A percentile compares a stretch with the other conserved stretches of the same genome.
Evolutionary conservation across 352 stramenopile species (phyloP).

Genomic region (Globisporangium perplexum): DNA sequence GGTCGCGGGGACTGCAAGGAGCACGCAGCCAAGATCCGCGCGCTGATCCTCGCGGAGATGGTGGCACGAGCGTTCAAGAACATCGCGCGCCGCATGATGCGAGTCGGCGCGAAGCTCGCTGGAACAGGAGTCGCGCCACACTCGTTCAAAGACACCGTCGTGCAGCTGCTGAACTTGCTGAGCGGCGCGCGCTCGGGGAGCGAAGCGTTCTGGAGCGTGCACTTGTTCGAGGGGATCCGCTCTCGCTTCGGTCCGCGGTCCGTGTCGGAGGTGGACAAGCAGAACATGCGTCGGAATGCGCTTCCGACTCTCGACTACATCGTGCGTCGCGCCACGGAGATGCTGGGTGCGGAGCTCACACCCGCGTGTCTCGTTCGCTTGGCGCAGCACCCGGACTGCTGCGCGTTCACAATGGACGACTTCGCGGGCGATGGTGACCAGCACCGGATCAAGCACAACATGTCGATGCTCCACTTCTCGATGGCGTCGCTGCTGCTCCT

Average conservation of each 20-base stretch:
- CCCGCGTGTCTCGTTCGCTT: slow-evolving; percentile 35
- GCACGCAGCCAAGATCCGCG: slow-evolving; percentile 47
- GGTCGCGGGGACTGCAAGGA: slow-evolving; percentile 57
- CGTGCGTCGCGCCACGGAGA: slow-evolving; percentile 36
- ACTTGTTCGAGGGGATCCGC: slow-evolving; percentile 73
- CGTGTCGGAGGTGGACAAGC: slow-evolving; percentile 70
- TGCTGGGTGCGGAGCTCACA: slow-evolving; percentile 56
- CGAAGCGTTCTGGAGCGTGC: slow-evolving; percentile 62
- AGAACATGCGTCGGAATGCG: slow-evolving; percentile 61
- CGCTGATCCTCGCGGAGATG: slow-evolving; percentile 82
- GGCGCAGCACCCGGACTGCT: slow-evolving; percentile 44
- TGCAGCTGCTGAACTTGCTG: slow-evolving; percentile 64
- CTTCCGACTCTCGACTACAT: slow-evolving; percentile 47
- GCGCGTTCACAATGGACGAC: slow-evolving; percentile 78
- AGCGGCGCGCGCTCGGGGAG: slow-evolving; percentile 51
- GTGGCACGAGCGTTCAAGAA: slow-evolving; percentile 86
- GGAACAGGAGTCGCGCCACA: slow-evolving; percentile 36
- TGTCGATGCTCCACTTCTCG: slow-evolving; percentile 83
- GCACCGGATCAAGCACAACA: slow-evolving; percentile 79
- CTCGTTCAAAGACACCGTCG: slow-evolving; percentile 40
- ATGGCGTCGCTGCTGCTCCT: slow-evolving; percentile 81
- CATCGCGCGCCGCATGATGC: slow-evolving; percentile 71
- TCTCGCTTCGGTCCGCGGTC: slow-evolving; percentile 59
- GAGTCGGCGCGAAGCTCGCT: slow-evolving; percentile 23
- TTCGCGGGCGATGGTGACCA: slow-evolving; percentile 23